phyloP scores from a whole-genome alignment of 371 early-diverging fungal species.

The Mortierella sp. region DNA sequence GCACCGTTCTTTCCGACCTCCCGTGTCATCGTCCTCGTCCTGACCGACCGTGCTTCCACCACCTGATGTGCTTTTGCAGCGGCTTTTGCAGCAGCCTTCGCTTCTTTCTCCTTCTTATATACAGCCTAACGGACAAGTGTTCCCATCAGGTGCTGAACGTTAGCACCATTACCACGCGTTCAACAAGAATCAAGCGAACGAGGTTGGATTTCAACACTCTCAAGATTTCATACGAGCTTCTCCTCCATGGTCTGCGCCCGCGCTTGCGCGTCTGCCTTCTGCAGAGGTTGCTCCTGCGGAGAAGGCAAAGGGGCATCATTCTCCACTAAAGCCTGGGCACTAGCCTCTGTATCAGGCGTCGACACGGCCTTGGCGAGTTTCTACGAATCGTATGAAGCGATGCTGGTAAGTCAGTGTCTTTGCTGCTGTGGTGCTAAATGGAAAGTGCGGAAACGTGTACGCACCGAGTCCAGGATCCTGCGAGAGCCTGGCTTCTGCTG shows the following conservation, averaged over 20 bases:
- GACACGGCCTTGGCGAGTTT: constrained; percentile 16
- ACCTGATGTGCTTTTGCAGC: not conserved
- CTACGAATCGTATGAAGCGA: constrained; percentile 5
- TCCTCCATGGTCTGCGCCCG: constrained; percentile 27
- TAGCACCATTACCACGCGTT: no score
- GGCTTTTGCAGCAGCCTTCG: constrained; percentile 1
- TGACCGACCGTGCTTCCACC: not conserved
- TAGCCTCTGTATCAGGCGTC: not conserved
- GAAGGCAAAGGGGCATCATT: constrained; percentile 1
- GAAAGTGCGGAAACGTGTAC: not conserved
- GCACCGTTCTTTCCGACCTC: not conserved
- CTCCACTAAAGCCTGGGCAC: not conserved
- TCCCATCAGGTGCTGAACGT: no score
- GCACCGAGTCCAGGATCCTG: constrained; percentile 15
- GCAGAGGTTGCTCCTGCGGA: constrained; percentile 10
- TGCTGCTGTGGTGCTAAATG: no score
- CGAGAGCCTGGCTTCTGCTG: constrained; percentile 33
- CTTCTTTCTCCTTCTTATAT: constrained; percentile 22
- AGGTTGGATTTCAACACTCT: no score
- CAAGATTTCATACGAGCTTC: constrained; percentile 5
- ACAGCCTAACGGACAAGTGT: constrained; percentile 13
- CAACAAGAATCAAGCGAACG: no score
- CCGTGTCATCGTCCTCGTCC: not conserved
- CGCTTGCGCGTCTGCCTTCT: constrained; percentile 1
- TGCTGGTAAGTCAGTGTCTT: no score